phyloP scores from a whole-genome alignment of 345 rosid genomes.

The Salix exigua region DNA sequence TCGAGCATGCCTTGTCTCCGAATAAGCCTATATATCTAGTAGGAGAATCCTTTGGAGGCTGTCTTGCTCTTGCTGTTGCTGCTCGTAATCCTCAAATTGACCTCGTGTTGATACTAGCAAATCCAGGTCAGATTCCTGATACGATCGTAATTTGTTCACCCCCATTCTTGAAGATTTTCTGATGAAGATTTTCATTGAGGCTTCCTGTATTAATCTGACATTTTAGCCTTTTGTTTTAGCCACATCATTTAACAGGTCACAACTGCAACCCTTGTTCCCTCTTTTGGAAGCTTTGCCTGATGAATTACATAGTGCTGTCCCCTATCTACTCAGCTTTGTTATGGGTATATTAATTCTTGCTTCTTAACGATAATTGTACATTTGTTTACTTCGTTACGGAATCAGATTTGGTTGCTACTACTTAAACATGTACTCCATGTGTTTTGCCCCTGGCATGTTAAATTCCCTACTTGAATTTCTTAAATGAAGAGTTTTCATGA shows the following conservation, averaged over 20 bases:
- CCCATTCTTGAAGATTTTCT: neutral
- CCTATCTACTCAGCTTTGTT: slow-evolving; percentile 65
- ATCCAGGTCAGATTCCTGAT: slow-evolving; percentile 57
- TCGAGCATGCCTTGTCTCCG: slow-evolving; percentile 49
- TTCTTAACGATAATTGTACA: neutral
- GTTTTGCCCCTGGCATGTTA: too few relatives aligned
- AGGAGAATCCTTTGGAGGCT: slow-evolving; percentile 87
- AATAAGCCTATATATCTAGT: slow-evolving; percentile 73
- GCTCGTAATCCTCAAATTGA: slow-evolving; percentile 28
- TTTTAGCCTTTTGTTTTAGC: slow-evolving; percentile 39
- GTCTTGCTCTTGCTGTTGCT: neutral
- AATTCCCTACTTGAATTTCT: too few relatives aligned
- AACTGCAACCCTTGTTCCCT: slow-evolving; percentile 66
- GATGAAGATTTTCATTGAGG: neutral
- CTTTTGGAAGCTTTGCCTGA: slow-evolving; percentile 62
- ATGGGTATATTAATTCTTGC: slow-evolving; percentile 46
- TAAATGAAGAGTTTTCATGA: too few relatives aligned
- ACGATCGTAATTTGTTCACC: slow-evolving; percentile 12
- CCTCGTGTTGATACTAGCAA: slow-evolving; percentile 57
- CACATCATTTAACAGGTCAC: slow-evolving; percentile 75
- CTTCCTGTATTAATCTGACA: slow-evolving; percentile 20
- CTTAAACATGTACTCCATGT: neutral
- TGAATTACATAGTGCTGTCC: slow-evolving; percentile 51
- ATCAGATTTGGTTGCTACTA: neutral
- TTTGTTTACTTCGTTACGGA: neutral